Base-by-base conservation (phyloP, 768 basidiomycete genomes). In the Amanita exitialis region DNA sequence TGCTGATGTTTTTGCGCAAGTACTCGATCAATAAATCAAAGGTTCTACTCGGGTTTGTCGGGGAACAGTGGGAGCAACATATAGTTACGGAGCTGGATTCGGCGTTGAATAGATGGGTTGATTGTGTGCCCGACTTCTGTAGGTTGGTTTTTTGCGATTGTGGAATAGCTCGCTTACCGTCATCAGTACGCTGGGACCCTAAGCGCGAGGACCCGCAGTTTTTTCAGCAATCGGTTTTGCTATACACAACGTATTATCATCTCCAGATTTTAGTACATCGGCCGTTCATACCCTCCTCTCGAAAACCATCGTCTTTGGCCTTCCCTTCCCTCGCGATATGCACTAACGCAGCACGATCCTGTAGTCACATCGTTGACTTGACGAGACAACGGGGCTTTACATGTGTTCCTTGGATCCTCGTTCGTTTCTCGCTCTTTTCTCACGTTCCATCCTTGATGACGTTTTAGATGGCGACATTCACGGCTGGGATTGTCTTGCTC, bases 11-110 rank as follows among this genome's bases (percentile, higher is more conserved):
- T 37, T 16, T 21, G n/a, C n/a, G n/a, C 32, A 49, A 89, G 87
- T 93, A 91, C 61, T 83, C 88, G n/a, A 86, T 89, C 57, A 87
- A 85, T 61, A 86, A 83, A 58, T 79, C 79, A 0, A 83, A 84
- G 58, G 65, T 79, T 6, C 62, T 79, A 1, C 70, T 86, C 4
- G 84, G 83, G 12, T 78, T 81, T 54, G 75, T 77, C 3, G 82
- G 80, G 1, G 51, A 67, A 53, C 54, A 80, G 51, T 87, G 84
- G 85, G 83, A 85, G 52, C 76, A 85, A 47, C 68, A 75, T 51
- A 76, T 83, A 34, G 82, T 88, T 1, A 75, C 82, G 6, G 82
- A 86, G 52, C 64, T 89, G 1, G 84, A 89, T 60, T 83, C 82
- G 2, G 77, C 79, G 0, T 65, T 89, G 32, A 87, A 86, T 58